Conservation (phyloP, 306 rosid species). For the Purshia tridentata region DNA sequence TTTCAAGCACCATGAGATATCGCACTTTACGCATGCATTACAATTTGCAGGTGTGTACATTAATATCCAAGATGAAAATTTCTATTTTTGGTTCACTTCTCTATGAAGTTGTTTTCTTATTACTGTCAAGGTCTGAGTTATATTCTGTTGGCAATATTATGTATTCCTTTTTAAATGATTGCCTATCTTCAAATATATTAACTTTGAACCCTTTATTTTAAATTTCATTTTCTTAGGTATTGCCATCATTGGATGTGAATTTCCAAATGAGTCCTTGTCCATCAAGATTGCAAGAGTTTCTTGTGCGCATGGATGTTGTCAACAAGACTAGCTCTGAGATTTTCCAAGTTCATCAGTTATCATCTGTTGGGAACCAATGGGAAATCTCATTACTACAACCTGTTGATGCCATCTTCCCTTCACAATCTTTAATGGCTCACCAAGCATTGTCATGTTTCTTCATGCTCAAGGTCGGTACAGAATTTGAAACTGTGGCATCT, state of each 20-base stretch:
- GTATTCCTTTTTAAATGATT: no score
- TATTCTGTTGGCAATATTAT: no score
- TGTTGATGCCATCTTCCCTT: constrained; percentile 67
- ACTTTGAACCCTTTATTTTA: constrained; percentile 23
- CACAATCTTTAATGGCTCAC: constrained; percentile 65
- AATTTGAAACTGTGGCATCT: constrained; percentile 20
- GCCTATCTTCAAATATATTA: neutral
- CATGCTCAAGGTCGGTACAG: constrained; percentile 67
- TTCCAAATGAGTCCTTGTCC: constrained; percentile 86
- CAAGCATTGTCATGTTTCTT: constrained; percentile 92
- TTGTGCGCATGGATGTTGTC: constrained; percentile 80
- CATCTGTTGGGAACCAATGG: constrained; percentile 72
- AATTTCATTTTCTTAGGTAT: constrained; percentile 52
- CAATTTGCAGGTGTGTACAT: constrained; percentile 71
- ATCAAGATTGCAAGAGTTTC: constrained; percentile 79
- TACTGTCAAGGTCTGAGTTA: neutral
- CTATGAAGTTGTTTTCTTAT: neutral
- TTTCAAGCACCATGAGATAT: constrained; percentile 66
- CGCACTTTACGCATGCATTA: constrained; percentile 86
- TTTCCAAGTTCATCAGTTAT: constrained; percentile 81
- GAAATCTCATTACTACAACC: constrained; percentile 80
- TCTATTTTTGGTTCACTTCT: constrained; percentile 10
- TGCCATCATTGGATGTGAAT: constrained; percentile 83
- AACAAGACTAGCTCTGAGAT: constrained; percentile 74
- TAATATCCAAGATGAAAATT: constrained; percentile 22